Base-by-base conservation (phyloP, 2,329 filamentous ascomycete genomes). In the Delphinella strobiligena region DNA sequence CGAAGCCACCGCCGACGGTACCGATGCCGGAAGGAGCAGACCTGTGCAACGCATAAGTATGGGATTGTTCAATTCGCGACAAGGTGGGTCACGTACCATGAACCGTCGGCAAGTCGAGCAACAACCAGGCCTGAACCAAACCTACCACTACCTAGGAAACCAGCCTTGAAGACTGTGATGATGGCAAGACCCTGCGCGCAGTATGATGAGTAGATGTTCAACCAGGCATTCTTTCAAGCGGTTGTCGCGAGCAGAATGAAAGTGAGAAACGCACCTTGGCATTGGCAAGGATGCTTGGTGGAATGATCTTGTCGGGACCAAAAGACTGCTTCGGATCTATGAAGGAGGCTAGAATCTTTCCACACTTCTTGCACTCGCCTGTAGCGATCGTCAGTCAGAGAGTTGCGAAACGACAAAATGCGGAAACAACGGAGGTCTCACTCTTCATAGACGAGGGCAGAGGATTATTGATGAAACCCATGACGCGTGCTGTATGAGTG, bases 281-380 rank as follows among this genome's bases (percentile, higher is more conserved):
- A 61, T 85, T 85, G 48, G 82, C 82, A 52, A 98, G 78, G 51
- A 98, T 74, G 38, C 80, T 75, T 5, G 89, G 88, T 36, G 91
- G 91, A 52, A 98, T 98, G 59, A 98, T 80, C 63, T 96, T 96
- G 63, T 96, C 91, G 41, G 91, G 89, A 4, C 89, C 87, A 61
- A 96, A 94, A 15, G 89, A 68, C 67, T 96, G 89, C 56, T 80
- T 76, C 15, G 91, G 91, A 59, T 96, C 91, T 59, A 96, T 75
- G 60, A 98, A 98, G 10, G 88, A 93, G 34, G 83, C 76, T 51
- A 98, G 75, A 55, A 96, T 96, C 71, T 93, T 94, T 58, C 83
- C 83, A 59, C 87, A 91, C 66, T 98, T 98, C 63, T 82, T 91
- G 68, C 91, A 96, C 68, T 98, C 91, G 68, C 86, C 89, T 95